These are phyloP conservation scores for Suillus lakei DNA, from an alignment of 768 basidiomycete species.

Conservation along the genomic window DNA sequence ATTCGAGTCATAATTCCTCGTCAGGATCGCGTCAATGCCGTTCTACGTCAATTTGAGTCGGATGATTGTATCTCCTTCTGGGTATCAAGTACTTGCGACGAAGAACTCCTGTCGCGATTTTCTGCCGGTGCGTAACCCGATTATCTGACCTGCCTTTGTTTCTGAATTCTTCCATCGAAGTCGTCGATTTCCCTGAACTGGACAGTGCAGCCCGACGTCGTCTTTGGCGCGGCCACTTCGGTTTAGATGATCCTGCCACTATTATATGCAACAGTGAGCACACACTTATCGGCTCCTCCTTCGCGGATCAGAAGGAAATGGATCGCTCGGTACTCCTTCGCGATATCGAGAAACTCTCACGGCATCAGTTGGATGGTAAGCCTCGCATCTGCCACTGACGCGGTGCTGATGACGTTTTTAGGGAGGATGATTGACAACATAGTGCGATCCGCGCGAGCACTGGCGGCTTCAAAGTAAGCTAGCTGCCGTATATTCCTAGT, in stretches of 20 bases:
- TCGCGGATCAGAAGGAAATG: neutral
- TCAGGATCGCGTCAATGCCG: neutral
- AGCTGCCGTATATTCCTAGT: no score
- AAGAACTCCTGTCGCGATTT: neutral
- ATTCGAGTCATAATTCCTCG: neutral
- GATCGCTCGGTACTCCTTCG: neutral
- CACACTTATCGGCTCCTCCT: neutral
- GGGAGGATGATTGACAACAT: neutral
- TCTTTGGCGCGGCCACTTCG: constrained; percentile 2
- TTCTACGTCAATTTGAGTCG: neutral
- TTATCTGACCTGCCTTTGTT: no score
- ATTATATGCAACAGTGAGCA: neutral
- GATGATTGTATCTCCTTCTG: constrained; percentile 5
- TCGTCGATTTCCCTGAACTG: neutral
- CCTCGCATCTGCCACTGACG: neutral
- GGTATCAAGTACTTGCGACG: neutral
- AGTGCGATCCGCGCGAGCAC: neutral
- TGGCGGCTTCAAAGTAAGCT: neutral
- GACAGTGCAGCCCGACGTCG: neutral
- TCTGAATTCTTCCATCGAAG: neutral
- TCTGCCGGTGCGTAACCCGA: neutral
- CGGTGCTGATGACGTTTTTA: neutral
- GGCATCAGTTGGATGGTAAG: constrained; percentile 2
- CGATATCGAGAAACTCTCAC: constrained; percentile 2
- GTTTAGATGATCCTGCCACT: neutral